Evolutionary conservation across 139 green algal genomes (phyloP).

Genomic region (Mesotaenium endlicherianum): DNA sequence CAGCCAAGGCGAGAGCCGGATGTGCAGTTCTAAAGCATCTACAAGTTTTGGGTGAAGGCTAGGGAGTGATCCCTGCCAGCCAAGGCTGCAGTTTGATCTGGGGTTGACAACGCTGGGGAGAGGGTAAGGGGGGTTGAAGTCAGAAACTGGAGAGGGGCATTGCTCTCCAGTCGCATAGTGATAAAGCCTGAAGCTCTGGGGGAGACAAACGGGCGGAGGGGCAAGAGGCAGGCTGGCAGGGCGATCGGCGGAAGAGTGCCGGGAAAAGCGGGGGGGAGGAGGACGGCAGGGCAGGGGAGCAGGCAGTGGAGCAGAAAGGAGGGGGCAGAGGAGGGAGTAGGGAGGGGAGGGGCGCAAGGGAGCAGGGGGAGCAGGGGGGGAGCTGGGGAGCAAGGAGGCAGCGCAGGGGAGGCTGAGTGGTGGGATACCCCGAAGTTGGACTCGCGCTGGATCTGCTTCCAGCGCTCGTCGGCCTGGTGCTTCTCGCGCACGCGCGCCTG

Average conservation of each 20-base stretch:
- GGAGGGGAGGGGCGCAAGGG: background rate
- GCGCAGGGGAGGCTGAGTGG: background rate
- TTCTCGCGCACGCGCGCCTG: background rate
- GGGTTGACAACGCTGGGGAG: too few relatives aligned
- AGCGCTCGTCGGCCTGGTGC: constrained; percentile 7
- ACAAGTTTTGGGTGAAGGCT: too few relatives aligned
- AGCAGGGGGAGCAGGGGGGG: background rate
- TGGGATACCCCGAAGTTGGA: background rate
- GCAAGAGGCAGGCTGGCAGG: background rate
- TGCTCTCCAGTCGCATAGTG: too few relatives aligned
- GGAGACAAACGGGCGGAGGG: too few relatives aligned
- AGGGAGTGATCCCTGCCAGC: too few relatives aligned
- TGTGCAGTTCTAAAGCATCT: too few relatives aligned
- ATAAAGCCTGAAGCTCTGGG: too few relatives aligned
- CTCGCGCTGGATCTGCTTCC: constrained; percentile 31
- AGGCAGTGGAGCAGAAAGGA: background rate
- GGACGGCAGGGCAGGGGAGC: background rate
- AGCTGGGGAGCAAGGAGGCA: background rate
- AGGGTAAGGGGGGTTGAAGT: too few relatives aligned
- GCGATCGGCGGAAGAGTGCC: background rate
- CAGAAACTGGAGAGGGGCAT: too few relatives aligned
- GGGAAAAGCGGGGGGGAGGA: background rate
- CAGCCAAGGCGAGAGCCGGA: too few relatives aligned
- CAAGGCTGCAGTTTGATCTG: too few relatives aligned
- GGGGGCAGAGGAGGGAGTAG: background rate